Evolutionary conservation across 768 basidiomycete species (phyloP).

Genomic region (Phaeotremella skinneri): DNA sequence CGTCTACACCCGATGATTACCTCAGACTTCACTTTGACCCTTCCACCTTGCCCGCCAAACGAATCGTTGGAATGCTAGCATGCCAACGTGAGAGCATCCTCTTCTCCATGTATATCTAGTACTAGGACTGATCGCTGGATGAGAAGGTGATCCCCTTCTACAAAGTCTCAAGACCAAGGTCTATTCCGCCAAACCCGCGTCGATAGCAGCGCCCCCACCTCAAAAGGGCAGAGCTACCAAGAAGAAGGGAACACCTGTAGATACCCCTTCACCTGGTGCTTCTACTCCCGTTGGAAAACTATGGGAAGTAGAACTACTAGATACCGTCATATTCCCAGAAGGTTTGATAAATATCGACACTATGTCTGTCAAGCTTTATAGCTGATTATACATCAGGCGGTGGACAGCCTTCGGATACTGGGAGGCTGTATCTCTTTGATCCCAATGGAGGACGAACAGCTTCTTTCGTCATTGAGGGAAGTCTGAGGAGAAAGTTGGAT

Average conservation of each 20-base stretch:
- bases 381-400: conserved; percentile 34
- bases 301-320: conserved; percentile 46
- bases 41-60: conserved; percentile 26
- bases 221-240: conserved; percentile 35
- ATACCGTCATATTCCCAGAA: conserved; percentile 51
- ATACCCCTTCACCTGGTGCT: neutral
- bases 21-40: conserved; percentile 45
- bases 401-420: conserved; percentile 50
- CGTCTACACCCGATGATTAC: conserved; percentile 43
- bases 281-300: conserved; percentile 21
- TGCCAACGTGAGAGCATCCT: conserved; percentile 45
- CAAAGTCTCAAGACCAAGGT: conserved; percentile 29
- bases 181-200: conserved; percentile 24
- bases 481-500: conserved; percentile 36
- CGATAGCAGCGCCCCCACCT: conserved; percentile 29
- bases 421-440: conserved; percentile 24
- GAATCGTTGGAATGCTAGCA: conserved; percentile 50
- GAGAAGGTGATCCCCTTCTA: conserved; percentile 41
- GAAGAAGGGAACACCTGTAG: conserved; percentile 25
- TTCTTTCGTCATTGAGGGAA: conserved; percentile 35
- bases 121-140: neutral
- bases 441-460: conserved; percentile 19
- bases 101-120: neutral
- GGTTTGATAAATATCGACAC: conserved; percentile 23
- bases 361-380: neutral